Evolutionary conservation across 2,329 filamentous ascomycete genomes (phyloP).

Genomic region (Botrytis deweyae): DNA sequence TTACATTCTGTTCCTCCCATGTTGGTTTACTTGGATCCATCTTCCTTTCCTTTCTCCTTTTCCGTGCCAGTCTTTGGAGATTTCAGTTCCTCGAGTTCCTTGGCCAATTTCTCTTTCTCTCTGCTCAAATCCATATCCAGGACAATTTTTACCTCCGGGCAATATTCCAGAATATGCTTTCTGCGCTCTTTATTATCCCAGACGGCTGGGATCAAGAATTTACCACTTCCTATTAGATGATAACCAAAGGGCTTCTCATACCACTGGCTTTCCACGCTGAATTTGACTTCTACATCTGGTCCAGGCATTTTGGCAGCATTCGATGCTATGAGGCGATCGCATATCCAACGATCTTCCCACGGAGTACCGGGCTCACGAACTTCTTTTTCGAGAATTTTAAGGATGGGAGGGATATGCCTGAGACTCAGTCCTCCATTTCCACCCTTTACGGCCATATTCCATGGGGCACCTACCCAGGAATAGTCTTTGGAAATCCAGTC

Average conservation of each 20-base stretch:
- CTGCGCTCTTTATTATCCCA: conserved; percentile 48
- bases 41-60: neutral
- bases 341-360: conserved; percentile 54
- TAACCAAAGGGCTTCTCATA: conserved; percentile 52
- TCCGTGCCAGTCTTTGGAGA: neutral
- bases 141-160: conserved; percentile 57
- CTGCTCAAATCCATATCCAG: conserved; percentile 47
- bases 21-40: neutral
- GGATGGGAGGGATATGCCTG: conserved; percentile 28
- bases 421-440: conserved; percentile 38
- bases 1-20: neutral
- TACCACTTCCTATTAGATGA: conserved; percentile 51
- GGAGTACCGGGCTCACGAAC: conserved; percentile 45
- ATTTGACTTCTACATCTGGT: conserved; percentile 43
- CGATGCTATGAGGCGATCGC: conserved; percentile 46
- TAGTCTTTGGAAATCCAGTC: conserved; percentile 51
- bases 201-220: conserved; percentile 44
- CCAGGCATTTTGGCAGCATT: conserved; percentile 28
- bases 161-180: conserved; percentile 53
- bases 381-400: conserved; percentile 39
- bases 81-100: conserved; percentile 12
- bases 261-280: conserved; percentile 49
- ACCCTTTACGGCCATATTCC: conserved; percentile 32
- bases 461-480: conserved; percentile 43
- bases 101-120: conserved; percentile 4